Evolutionary conservation across 2,329 filamentous ascomycete species (phyloP).

Genomic region (Colletotrichum liaoningense): DNA sequence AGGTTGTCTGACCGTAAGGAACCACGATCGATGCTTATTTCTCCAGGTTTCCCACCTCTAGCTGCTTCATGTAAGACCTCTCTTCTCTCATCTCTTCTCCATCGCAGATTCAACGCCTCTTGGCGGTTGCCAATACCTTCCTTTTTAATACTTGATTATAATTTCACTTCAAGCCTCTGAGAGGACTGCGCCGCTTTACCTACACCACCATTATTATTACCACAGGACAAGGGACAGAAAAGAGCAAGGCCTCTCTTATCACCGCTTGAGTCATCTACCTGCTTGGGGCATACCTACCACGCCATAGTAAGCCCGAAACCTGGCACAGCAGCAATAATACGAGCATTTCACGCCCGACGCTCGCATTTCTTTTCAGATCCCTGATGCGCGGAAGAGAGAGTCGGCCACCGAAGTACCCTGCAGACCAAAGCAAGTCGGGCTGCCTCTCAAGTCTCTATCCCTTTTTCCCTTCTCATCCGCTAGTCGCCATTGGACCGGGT

Average conservation of each 20-base stretch:
- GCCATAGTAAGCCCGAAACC: slow-evolving; percentile 10
- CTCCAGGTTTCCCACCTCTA: slow-evolving; percentile 16
- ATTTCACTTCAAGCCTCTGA: slow-evolving; percentile 22
- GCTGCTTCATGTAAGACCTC: not conserved
- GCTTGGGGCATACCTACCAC: not conserved
- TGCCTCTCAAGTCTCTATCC: not conserved
- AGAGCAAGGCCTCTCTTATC: not conserved
- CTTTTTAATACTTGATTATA: slow-evolving; percentile 18
- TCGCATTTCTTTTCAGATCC: not conserved
- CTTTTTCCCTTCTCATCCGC: not conserved
- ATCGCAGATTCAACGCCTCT: not conserved
- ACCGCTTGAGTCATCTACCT: not conserved
- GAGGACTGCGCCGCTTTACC: slow-evolving; percentile 24
- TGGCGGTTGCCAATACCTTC: not conserved
- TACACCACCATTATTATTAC: not conserved
- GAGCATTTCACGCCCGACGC: slow-evolving; percentile 3
- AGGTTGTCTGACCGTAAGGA: not conserved
- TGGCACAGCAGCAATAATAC: slow-evolving; percentile 9
- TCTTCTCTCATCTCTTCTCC: not conserved
- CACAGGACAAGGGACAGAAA: not conserved
- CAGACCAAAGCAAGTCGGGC: not conserved
- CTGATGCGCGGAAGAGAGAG: not conserved
- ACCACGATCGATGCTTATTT: slow-evolving; percentile 30
- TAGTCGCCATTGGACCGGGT: slow-evolving; percentile 23
- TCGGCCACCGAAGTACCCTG: slow-evolving; percentile 15